A percentile compares a stretch with the other conserved stretches of the same genome.
phyloP scores from a whole-genome alignment of 352 stramenopile genomes.

The Phytophthora lateralis region DNA sequence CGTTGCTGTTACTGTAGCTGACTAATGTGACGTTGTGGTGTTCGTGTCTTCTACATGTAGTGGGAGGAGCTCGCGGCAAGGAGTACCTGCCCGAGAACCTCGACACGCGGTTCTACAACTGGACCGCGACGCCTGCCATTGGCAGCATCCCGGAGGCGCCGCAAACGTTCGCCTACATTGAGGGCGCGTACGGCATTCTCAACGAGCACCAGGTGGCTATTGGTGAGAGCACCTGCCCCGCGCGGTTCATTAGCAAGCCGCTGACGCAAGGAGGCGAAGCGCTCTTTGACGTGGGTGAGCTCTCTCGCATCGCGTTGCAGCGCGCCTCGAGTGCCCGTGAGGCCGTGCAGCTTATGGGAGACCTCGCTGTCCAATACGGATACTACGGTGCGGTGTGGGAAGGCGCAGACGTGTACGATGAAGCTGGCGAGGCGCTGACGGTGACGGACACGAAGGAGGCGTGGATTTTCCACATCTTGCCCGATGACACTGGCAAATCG shows the following conservation, averaged over 20 bases:
- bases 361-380: constrained; percentile 91
- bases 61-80: constrained; percentile 61
- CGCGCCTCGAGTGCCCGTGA: constrained; percentile 78
- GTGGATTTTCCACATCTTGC: constrained; percentile 97
- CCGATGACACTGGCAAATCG: constrained; percentile 92
- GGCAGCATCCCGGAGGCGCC: constrained; percentile 69
- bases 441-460: constrained; percentile 91
- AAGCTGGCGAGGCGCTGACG: constrained; percentile 90
- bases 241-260: constrained; percentile 66
- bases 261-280: constrained; percentile 75
- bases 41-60: constrained; percentile 28
- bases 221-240: constrained; percentile 81
- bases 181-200: constrained; percentile 83
- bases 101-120: constrained; percentile 74
- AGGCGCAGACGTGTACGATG: constrained; percentile 53
- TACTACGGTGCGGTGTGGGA: constrained; percentile 94
- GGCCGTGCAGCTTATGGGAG: constrained; percentile 92
- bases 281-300: constrained; percentile 88
- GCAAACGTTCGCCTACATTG: constrained; percentile 80
- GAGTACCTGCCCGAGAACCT: constrained; percentile 69
- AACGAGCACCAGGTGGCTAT: constrained; percentile 86
- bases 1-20: constrained; percentile 4
- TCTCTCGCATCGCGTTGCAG: constrained; percentile 91
- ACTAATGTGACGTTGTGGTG: neutral
- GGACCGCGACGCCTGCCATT: constrained; percentile 60